Percentiles rank a stretch among this genome's conserved stretches.
These are phyloP conservation scores for Pichia sp. DNA, from an alignment of 1,139 yeast species.

Conservation along the genomic window DNA sequence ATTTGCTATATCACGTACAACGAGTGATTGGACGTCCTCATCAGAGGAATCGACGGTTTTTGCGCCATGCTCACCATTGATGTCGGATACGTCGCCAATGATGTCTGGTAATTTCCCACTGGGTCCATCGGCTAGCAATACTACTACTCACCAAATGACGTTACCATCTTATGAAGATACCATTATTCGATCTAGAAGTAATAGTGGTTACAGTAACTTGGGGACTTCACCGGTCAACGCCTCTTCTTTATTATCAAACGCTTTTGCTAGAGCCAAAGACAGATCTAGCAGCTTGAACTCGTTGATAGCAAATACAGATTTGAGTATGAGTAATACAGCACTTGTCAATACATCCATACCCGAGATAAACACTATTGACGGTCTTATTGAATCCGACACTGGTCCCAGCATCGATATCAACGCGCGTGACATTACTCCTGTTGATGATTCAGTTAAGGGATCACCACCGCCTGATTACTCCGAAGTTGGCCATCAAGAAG, in stretches of 20 bases:
- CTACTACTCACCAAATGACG: too few relatives aligned
- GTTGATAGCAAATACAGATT: neutral
- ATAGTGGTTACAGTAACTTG: neutral
- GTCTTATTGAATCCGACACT: constrained; percentile 1
- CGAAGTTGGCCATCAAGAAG: constrained; percentile 3
- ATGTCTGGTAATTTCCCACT: neutral
- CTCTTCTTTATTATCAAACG: constrained; percentile 10
- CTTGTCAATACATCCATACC: neutral
- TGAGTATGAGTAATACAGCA: neutral
- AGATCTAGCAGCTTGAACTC: constrained; percentile 1
- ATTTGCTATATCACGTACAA: constrained; percentile 5
- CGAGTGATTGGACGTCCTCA: neutral
- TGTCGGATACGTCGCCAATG: constrained; percentile 8
- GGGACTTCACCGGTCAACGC: constrained; percentile 3
- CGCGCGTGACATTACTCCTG: constrained; percentile 1
- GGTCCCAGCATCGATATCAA: neutral
- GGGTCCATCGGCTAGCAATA: too few relatives aligned
- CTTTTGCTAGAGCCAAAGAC: constrained; percentile 9
- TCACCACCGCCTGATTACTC: constrained; percentile 7
- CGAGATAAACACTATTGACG: constrained; percentile 6
- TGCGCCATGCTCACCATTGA: constrained; percentile 26
- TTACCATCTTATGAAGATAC: constrained; percentile 7
- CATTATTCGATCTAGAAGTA: constrained; percentile 1
- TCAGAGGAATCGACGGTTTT: constrained; percentile 17
- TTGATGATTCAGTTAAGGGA: too few relatives aligned